Evolutionary conservation across 768 basidiomycete species (phyloP).

Genomic region (Mycena pura): DNA sequence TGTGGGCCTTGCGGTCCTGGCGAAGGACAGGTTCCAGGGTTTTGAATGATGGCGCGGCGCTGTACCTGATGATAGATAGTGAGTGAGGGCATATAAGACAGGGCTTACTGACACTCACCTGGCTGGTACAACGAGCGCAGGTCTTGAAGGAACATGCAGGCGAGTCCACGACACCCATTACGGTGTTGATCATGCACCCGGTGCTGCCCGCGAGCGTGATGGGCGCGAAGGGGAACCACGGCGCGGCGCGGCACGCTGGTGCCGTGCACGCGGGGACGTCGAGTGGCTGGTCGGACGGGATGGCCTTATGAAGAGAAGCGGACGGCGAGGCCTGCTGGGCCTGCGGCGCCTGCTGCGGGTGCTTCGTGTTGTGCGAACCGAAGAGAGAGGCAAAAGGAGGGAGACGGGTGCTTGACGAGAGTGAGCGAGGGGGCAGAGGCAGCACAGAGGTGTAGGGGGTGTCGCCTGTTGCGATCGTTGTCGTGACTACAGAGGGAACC

Average conservation of each 20-base stretch:
- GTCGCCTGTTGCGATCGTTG: too few species aligned
- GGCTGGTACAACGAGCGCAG: too few species aligned
- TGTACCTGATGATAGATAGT: too few species aligned
- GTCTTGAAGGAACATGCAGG: too few species aligned
- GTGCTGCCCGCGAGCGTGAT: constrained; percentile 79
- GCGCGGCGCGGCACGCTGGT: constrained; percentile 60
- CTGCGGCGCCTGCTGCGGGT: constrained; percentile 38
- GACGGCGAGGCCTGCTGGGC: constrained; percentile 38
- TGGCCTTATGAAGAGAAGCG: constrained; percentile 36
- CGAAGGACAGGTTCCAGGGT: too few species aligned
- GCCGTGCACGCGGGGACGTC: constrained; percentile 68
- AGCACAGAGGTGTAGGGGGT: constrained; percentile 52
- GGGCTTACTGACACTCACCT: too few species aligned
- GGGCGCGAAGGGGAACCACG: constrained; percentile 61
- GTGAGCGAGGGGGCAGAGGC: constrained; percentile 54
- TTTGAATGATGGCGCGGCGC: too few species aligned
- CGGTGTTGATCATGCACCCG: constrained; percentile 77
- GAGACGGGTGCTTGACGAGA: constrained; percentile 53
- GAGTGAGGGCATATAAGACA: too few species aligned
- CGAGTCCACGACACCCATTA: constrained; percentile 88
- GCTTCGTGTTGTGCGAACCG: constrained; percentile 45
- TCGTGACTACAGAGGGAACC: too few species aligned
- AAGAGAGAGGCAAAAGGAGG: constrained; percentile 85
- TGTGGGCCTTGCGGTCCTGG: too few species aligned
- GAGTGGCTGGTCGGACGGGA: constrained; percentile 39